These are phyloP conservation scores for Phanerodontia chrysosporium DNA, from an alignment of 768 basidiomycete genomes.

Conservation along the genomic window DNA sequence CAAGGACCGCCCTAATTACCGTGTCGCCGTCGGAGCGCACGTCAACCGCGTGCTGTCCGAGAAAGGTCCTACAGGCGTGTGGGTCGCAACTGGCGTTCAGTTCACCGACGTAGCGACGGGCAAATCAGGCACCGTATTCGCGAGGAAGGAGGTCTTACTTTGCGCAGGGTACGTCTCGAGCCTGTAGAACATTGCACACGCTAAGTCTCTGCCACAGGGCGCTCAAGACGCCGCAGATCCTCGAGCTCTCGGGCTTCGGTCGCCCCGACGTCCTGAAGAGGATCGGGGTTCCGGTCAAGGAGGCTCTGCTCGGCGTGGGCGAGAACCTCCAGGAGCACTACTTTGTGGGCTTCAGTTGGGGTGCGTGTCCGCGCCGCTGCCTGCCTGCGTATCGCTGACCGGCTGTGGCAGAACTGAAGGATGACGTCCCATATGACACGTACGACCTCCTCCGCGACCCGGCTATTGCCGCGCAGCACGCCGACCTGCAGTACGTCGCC, in stretches of 20 bases:
- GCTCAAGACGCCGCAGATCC: constrained; percentile 41
- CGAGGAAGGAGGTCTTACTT: constrained; percentile 8
- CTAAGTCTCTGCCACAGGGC: constrained; percentile 25
- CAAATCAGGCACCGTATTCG: constrained; percentile 4
- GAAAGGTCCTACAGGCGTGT: not conserved
- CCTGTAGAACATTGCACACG: not conserved
- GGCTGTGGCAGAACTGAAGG: constrained; percentile 9
- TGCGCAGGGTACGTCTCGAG: constrained; percentile 9
- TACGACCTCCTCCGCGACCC: constrained; percentile 14
- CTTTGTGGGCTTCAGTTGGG: constrained; percentile 18
- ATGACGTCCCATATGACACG: constrained; percentile 11
- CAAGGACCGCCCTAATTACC: constrained; percentile 11
- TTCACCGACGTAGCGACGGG: constrained; percentile 5
- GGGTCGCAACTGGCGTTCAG: constrained; percentile 5
- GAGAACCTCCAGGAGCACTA: constrained; percentile 44
- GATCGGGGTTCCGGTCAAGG: constrained; percentile 30
- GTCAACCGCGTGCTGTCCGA: constrained; percentile 8
- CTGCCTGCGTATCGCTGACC: not conserved
- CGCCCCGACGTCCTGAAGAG: constrained; percentile 27
- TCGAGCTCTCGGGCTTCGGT: constrained; percentile 49
- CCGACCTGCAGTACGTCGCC: constrained; percentile 2
- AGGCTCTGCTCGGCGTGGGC: constrained; percentile 45
- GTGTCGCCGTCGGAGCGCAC: constrained; percentile 8
- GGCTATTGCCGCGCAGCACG: constrained; percentile 3
- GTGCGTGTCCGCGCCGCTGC: constrained; percentile 8